phyloP scores from a whole-genome alignment of 2,329 filamentous ascomycete species.

The Phaeosphaeria sp. region DNA sequence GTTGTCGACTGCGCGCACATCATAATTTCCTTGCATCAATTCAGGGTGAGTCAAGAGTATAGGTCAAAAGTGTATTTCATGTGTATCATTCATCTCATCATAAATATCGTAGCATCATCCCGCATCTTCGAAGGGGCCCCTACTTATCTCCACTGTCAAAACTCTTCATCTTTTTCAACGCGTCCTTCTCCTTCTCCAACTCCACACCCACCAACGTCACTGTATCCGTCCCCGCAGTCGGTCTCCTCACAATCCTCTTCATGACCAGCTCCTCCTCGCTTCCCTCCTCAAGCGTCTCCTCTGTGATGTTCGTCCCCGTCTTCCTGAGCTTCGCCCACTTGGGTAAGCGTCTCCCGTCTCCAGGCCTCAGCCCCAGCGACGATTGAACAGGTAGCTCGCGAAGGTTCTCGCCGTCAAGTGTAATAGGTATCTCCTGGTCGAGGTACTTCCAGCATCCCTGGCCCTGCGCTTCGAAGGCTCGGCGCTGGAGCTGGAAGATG shows the following conservation, averaged over 20 bases:
- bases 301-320: not conserved
- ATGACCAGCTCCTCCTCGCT: not conserved
- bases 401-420: not conserved
- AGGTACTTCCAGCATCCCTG: slow-evolving; percentile 5
- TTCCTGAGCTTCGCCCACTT: not conserved
- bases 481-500: slow-evolving; percentile 29
- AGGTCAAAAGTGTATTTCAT: too few species aligned
- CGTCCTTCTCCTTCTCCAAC: not conserved
- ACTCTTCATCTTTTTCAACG: not conserved
- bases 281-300: not conserved
- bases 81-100: not conserved
- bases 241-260: not conserved
- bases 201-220: slow-evolving; percentile 5
- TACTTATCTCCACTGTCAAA: not conserved
- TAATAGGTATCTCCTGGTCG: slow-evolving; percentile 7
- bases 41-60: too few species aligned
- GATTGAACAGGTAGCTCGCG: slow-evolving; percentile 4
- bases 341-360: not conserved
- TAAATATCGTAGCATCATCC: not conserved
- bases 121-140: not conserved
- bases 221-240: slow-evolving; percentile 2
- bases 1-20: too few species aligned
- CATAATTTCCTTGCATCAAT: too few species aligned
- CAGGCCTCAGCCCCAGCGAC: not conserved
- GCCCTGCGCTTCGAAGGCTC: slow-evolving; percentile 23